These are phyloP conservation scores for Microbotryum saponariae DNA, from an alignment of 1,284 basidiomycete genomes.

Conservation along the genomic window DNA sequence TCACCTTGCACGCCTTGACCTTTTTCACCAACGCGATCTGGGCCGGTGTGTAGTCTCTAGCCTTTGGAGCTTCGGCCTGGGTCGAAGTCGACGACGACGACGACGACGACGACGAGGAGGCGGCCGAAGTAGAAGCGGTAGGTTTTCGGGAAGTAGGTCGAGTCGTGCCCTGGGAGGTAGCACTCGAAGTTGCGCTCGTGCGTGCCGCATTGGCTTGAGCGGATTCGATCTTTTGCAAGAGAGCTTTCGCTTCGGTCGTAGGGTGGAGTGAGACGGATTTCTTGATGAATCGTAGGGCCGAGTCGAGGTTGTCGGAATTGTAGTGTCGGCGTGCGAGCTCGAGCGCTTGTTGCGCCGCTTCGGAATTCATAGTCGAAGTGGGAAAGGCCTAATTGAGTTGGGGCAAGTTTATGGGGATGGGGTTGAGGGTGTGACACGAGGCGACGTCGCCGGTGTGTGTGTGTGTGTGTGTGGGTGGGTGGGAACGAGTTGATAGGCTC, in stretches of 20 bases:
- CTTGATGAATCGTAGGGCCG: constrained; percentile 77
- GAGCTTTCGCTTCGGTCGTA: constrained; percentile 65
- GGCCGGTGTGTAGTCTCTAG: constrained; percentile 73
- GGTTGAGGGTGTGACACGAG: too few species aligned
- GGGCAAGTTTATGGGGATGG: too few species aligned
- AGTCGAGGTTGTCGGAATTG: constrained; percentile 10
- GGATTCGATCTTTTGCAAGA: constrained; percentile 55
- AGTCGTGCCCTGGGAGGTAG: constrained; percentile 2
- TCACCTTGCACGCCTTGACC: constrained; percentile 73
- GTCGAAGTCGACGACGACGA: neutral
- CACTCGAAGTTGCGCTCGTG: constrained; percentile 1
- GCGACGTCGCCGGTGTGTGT: too few species aligned
- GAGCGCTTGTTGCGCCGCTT: constrained; percentile 19
- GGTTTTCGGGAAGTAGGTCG: neutral
- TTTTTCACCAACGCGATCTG: constrained; percentile 79
- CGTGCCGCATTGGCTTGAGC: constrained; percentile 6
- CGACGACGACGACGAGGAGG: neutral
- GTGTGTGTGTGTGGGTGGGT: too few species aligned
- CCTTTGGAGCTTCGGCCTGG: neutral
- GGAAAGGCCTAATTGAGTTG: too few species aligned
- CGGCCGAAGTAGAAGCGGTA: constrained; percentile 1
- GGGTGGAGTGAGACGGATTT: constrained; percentile 80
- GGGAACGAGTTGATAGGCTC: too few species aligned
- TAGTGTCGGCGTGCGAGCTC: constrained; percentile 18
- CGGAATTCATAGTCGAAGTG: constrained; percentile 13